Evolutionary conservation across 2,329 filamentous ascomycete genomes (phyloP).

Genomic region (Hymenotorrendiella dingleyae): DNA sequence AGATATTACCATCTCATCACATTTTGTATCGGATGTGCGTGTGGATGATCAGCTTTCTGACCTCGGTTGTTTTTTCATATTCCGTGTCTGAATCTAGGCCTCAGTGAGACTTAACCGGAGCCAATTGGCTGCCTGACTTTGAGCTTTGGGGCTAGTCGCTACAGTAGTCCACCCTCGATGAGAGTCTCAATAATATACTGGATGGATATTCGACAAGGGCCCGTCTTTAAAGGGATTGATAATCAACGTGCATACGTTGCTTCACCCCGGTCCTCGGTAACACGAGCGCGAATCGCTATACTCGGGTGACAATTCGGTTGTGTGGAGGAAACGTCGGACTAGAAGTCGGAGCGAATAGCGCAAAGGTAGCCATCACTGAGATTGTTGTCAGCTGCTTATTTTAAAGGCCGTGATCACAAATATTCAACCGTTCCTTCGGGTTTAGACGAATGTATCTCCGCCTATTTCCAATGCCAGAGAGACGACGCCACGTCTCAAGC

Average conservation of each 20-base stretch:
- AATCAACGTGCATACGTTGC: conserved; percentile 13
- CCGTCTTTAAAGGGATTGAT: conserved; percentile 6
- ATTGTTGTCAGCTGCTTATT: no score
- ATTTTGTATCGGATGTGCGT: background rate
- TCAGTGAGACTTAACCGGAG: background rate
- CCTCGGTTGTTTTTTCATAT: background rate
- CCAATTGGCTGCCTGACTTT: background rate
- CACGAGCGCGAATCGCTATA: background rate
- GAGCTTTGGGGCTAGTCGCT: no score
- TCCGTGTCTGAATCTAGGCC: background rate
- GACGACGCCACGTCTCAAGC: no score
- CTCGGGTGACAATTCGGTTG: background rate
- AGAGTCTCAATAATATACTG: background rate
- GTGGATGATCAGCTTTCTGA: background rate
- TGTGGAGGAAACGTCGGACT: no score
- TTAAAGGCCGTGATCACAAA: no score
- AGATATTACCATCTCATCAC: background rate
- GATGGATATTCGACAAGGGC: background rate
- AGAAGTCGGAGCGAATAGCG: background rate
- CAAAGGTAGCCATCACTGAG: no score
- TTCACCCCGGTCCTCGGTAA: conserved; percentile 1
- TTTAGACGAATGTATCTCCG: no score
- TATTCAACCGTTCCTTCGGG: no score
- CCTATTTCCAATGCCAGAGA: no score
- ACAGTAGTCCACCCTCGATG: background rate